phyloP scores from a whole-genome alignment of 257 asterid genomes.

The Ajuga chamaepitys region DNA sequence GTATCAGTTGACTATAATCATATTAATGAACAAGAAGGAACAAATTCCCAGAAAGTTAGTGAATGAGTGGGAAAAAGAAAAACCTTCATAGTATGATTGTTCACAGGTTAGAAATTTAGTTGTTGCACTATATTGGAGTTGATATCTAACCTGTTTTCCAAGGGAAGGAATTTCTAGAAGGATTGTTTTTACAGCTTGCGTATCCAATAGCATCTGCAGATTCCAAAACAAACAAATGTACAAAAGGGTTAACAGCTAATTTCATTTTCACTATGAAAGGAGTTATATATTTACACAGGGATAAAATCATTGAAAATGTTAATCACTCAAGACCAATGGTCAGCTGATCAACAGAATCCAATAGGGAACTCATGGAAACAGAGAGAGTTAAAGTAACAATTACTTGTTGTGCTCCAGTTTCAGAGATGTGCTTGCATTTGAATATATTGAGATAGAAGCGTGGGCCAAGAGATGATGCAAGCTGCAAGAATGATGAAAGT shows the following conservation, averaged over 20 bases:
- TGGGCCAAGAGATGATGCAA: slow-evolving; percentile 91
- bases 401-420: slow-evolving; percentile 98
- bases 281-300: slow-evolving; percentile 1
- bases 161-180: slow-evolving; percentile 92
- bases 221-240: slow-evolving; percentile 9
- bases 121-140: not conserved
- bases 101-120: slow-evolving; percentile 3
- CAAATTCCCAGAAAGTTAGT: not conserved
- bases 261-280: slow-evolving; percentile 2
- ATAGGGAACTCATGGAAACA: not conserved
- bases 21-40: no score
- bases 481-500: slow-evolving; percentile 43
- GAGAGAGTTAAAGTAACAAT: not conserved
- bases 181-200: slow-evolving; percentile 95
- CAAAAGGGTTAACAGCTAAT: slow-evolving; percentile 1
- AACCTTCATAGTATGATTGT: not conserved
- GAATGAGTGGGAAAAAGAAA: not conserved
- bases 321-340: not conserved
- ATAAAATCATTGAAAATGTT: not conserved
- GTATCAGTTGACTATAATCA: no score
- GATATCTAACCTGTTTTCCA: slow-evolving; percentile 71
- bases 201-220: slow-evolving; percentile 93
- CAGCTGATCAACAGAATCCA: not conserved
- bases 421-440: slow-evolving; percentile 97
- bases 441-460: slow-evolving; percentile 88